phyloP scores from a whole-genome alignment of 2,329 filamentous ascomycete genomes.

The Clonostachys chloroleuca region DNA sequence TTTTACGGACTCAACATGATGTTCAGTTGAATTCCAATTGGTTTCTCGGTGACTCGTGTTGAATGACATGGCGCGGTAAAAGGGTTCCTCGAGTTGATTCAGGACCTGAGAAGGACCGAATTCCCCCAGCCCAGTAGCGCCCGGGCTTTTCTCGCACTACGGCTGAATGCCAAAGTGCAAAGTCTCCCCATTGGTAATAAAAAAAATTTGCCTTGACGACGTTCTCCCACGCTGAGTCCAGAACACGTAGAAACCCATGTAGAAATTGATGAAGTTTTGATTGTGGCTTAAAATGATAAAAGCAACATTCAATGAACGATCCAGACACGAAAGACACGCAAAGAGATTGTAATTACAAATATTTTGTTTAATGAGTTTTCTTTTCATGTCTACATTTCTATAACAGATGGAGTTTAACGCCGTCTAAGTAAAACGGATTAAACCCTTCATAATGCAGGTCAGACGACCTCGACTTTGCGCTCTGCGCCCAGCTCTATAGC shows the following conservation, averaged over 20 bases:
- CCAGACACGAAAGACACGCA: neutral
- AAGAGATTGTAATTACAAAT: neutral
- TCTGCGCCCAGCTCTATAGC: conserved; percentile 30
- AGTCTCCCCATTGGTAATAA: no score
- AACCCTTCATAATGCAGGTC: conserved; percentile 29
- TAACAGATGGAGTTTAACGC: conserved; percentile 21
- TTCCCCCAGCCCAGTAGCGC: no score
- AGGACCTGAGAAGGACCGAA: no score
- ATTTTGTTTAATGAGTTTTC: conserved; percentile 11
- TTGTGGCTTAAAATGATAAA: no score
- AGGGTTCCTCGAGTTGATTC: neutral
- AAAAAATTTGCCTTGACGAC: no score
- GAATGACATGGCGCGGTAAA: neutral
- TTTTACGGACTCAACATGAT: conserved; percentile 38
- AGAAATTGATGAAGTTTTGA: no score
- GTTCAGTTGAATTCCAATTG: conserved; percentile 17
- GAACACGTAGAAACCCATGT: no score
- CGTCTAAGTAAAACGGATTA: conserved; percentile 18
- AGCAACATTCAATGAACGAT: no score
- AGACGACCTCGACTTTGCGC: conserved; percentile 24
- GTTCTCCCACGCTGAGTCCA: no score
- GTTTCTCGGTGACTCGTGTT: conserved; percentile 4
- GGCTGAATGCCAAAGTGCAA: no score
- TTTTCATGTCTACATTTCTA: conserved; percentile 30
- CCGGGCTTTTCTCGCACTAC: no score